Conservation (phyloP, 305 asterid species). For the Fraxinus velutina region DNA sequence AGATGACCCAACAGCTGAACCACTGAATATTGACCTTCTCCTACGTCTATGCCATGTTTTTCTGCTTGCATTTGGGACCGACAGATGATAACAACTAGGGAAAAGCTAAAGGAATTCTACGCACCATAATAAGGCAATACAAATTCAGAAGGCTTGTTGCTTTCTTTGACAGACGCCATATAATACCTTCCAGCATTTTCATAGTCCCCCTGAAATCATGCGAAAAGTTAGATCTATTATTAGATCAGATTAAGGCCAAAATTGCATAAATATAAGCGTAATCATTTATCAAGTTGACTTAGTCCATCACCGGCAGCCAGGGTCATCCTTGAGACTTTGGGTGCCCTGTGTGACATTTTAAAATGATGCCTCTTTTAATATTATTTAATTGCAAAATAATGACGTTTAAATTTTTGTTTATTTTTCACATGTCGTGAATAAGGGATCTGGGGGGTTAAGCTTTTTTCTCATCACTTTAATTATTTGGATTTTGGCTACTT, state of each 20-base stretch:
- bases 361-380: not conserved
- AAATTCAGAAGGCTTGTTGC: slow-evolving; percentile 70
- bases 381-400: not conserved
- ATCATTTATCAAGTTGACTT: slow-evolving; percentile 15
- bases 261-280: not conserved
- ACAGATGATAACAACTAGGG: not conserved
- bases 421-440: no score
- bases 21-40: slow-evolving; percentile 8
- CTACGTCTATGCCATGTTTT: slow-evolving; percentile 8
- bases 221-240: slow-evolving; percentile 19
- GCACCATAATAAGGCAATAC: slow-evolving; percentile 89
- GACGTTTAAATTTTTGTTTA: not conserved
- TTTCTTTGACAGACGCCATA: slow-evolving; percentile 94
- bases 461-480: not conserved
- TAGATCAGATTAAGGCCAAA: not conserved
- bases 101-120: slow-evolving; percentile 22
- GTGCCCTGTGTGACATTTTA: not conserved
- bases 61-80: not conserved
- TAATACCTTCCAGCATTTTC: slow-evolving; percentile 97
- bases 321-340: not conserved
- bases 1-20: slow-evolving; percentile 11
- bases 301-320: slow-evolving; percentile 10
- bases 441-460: not conserved
- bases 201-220: slow-evolving; percentile 80
- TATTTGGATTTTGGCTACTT: not conserved